Percentiles rank a stretch among this genome's conserved stretches.
Evolutionary conservation across 2,329 filamentous ascomycete genomes (phyloP).

Genomic region (Aspergillus tanneri): DNA sequence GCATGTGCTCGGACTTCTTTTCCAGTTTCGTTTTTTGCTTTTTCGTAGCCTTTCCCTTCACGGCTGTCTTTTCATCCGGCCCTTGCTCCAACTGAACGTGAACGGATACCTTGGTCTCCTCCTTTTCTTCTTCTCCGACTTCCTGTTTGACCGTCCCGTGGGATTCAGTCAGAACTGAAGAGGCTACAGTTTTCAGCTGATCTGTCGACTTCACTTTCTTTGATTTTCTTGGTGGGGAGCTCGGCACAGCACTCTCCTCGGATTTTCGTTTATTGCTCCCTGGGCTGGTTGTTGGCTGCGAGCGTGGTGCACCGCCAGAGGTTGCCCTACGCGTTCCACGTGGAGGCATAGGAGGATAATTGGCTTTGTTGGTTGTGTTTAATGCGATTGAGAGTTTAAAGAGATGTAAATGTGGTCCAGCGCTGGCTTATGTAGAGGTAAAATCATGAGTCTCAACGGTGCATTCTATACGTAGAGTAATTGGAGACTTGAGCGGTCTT

Average conservation of each 20-base stretch:
- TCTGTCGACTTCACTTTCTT: conserved; percentile 30
- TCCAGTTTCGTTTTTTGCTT: conserved; percentile 57
- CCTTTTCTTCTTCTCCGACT: conserved; percentile 15
- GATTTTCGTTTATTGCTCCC: conserved; percentile 29
- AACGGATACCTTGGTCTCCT: conserved; percentile 6
- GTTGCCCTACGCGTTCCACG: conserved; percentile 17
- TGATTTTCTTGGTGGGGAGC: conserved; percentile 29
- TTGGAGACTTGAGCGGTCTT: no score
- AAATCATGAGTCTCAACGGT: no score
- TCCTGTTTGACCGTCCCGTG: conserved; percentile 16
- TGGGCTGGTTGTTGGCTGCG: conserved; percentile 7
- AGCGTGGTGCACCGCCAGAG: conserved; percentile 6
- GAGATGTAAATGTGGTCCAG: no score
- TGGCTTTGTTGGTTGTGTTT: not conserved
- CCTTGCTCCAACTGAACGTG: conserved; percentile 23
- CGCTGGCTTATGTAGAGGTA: no score
- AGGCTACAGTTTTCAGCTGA: not conserved
- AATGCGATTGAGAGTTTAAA: no score
- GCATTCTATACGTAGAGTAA: no score
- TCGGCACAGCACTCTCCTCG: conserved; percentile 23
- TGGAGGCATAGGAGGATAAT: conserved; percentile 15
- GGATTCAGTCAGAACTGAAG: not conserved
- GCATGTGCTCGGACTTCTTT: conserved; percentile 57
- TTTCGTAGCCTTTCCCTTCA: conserved; percentile 49
- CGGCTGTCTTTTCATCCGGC: conserved; percentile 25